Base-by-base conservation (phyloP, 2,329 filamentous ascomycete genomes). In the Camillea tinctor region DNA sequence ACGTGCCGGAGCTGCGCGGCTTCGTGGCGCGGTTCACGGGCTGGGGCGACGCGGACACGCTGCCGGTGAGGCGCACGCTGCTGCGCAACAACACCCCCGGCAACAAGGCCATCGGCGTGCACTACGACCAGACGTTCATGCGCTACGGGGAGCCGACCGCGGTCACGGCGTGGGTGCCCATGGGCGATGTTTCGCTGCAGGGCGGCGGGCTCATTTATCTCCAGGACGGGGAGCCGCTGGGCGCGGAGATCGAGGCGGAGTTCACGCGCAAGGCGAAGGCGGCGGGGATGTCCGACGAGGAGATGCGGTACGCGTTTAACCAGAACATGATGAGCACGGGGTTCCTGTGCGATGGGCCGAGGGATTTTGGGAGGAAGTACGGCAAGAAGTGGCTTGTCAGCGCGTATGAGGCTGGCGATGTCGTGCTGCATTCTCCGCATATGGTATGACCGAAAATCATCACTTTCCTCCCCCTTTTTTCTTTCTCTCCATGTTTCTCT, bases 191-290 rank as follows among this genome's bases (percentile, higher is more conserved):
- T 26, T 59, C 62, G 0, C 55, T 69, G 4, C 67, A 69, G 30
- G 77, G 77, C 5, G 76, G 77, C 2, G 78, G 77, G 0, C 64
- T 80, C 49, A 76, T 78, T 61, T 80, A 79, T 59, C 69, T 80
- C 9, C 74, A 77, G 36, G 67, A 76, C 58, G 74, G 71, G 13
- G 68, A 67, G 11, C 59, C 68, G 0, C 67, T 79, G 9, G 77
- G 76, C 2, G 61, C 70, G 53, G 67, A 69, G 19, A 74, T 78
- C 52, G 78, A 80, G 63, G 66, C 65, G 4, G 75, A 77, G 19
- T 80, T 77, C 61, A 73, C 64, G 15, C 63, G 62, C 1, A 13
- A n/a, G 36, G 13, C 6, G 13, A 61, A 57, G 5, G 67, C 67
- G 3, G 63, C 66, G 49, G 51, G 63, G 11, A 68, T 76, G 56